Evolutionary conservation across 2,329 filamentous ascomycete species (phyloP).

Genomic region (Chalaropsis thielavioides): DNA sequence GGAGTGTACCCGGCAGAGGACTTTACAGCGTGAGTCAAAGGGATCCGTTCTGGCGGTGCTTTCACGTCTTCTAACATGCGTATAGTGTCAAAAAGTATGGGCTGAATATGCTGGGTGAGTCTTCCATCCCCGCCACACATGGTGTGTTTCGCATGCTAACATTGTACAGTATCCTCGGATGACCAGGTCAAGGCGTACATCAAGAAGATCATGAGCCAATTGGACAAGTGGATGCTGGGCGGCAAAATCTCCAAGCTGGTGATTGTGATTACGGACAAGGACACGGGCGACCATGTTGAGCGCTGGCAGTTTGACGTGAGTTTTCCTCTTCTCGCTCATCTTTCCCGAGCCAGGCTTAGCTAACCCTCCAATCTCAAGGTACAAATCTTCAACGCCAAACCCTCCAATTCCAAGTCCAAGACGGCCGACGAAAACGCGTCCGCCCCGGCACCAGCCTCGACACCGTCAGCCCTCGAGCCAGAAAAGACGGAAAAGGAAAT

Average conservation of each 20-base stretch:
- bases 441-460: slow-evolving; percentile 18
- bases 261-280: slow-evolving; percentile 91
- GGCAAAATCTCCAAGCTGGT: slow-evolving; percentile 96
- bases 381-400: slow-evolving; percentile 27
- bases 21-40: slow-evolving; percentile 63
- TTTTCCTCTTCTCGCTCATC: neutral
- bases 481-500: slow-evolving; percentile 91
- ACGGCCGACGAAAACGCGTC: slow-evolving; percentile 48
- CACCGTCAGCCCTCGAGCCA: slow-evolving; percentile 21
- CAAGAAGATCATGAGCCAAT: slow-evolving; percentile 97
- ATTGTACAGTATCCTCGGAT: slow-evolving; percentile 61
- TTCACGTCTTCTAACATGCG: neutral
- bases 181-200: slow-evolving; percentile 99
- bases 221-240: slow-evolving; percentile 94
- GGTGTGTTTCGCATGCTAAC: slow-evolving; percentile 3
- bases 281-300: slow-evolving; percentile 91
- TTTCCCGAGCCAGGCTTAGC: neutral
- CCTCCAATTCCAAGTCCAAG: slow-evolving; percentile 36
- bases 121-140: neutral
- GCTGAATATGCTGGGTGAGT: slow-evolving; percentile 76
- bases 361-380: slow-evolving; percentile 21
- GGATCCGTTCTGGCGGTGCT: neutral
- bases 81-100: slow-evolving; percentile 88
- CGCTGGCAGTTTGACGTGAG: slow-evolving; percentile 92
- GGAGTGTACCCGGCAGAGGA: slow-evolving; percentile 85